Base-by-base conservation (phyloP, 768 basidiomycete species). In the Rhodotorula diobovata region DNA sequence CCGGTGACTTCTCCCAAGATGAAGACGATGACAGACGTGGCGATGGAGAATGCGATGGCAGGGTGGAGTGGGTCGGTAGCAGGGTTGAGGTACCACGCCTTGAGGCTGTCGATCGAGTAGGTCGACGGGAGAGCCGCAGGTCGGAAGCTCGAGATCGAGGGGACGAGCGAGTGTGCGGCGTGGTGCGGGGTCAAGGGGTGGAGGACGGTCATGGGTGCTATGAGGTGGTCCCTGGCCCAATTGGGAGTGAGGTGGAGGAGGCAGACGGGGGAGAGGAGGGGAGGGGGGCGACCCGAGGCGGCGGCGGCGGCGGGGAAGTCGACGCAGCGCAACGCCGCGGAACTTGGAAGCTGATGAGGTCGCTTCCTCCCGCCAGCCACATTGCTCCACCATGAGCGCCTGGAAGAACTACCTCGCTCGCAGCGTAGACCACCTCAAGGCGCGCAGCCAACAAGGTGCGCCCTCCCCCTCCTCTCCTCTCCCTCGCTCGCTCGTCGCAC, bases 341-440 rank as follows among this genome's bases (percentile, higher is more conserved):
- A n/a, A n/a, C n/a, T n/a, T n/a, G n/a, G n/a, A 41, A 41, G 14
- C 4, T 50, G 23, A 50, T 50, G 23, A 50, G 48, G 14, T 43
- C 39, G 46, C 46, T 48, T 5, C 46, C 48, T 50, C 48, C 25
- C 11, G 2, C 11, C 48, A 28, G 25, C 23, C 8, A 12, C 4
- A 10, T 28, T 28, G 23, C 11, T 10, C 23, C 23, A 12, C 23
- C 23, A 50, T 50, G 48, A 25, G 8, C 11, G 48, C 77, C 18
- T 76, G 71, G 72, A 57, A 63, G 28, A 35, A 63, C 21, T 74
- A 75, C 70, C 8, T 75, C 28, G 61, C 63, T 50, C 73, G 77
- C 55, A 73, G 71, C 16, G 45, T 78, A 23, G 73, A 76, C 43
- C 76, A 76, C 50, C 63, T 78, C 25, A 60, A 70, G 2, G 70